phyloP scores from a whole-genome alignment of 177 flowering plant species.

The Vitis hybrid region DNA sequence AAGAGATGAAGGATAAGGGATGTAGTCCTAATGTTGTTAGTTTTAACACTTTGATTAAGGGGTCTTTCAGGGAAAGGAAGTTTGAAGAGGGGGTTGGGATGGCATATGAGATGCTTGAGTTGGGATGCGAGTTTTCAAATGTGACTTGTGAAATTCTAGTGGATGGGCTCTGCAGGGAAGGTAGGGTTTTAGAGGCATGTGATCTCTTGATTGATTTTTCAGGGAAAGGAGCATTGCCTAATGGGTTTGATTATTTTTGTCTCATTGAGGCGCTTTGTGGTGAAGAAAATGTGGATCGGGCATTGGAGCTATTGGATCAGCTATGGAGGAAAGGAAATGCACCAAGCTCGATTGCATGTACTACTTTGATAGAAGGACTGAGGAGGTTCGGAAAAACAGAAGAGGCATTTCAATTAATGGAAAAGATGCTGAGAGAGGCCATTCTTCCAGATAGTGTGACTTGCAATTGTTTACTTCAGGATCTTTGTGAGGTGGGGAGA shows the following conservation, averaged over 20 bases:
- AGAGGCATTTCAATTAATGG: conserved; percentile 45
- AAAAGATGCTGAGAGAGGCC: conserved; percentile 61
- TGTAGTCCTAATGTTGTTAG: conserved; percentile 85
- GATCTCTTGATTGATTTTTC: conserved; percentile 61
- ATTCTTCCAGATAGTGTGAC: conserved; percentile 74
- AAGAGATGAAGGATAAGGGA: conserved; percentile 72
- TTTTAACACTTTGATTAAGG: conserved; percentile 81
- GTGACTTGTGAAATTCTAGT: conserved; percentile 83
- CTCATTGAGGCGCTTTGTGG: conserved; percentile 61
- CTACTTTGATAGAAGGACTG: conserved; percentile 73
- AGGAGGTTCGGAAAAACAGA: conserved; percentile 38
- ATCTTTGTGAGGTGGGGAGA: conserved; percentile 58
- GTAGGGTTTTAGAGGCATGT: conserved; percentile 47
- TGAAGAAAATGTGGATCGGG: conserved; percentile 38
- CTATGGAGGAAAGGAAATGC: conserved; percentile 53
- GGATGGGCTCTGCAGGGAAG: conserved; percentile 68
- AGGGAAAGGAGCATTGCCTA: conserved; percentile 59
- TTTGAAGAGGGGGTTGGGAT: conserved; percentile 67
- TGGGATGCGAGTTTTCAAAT: conserved; percentile 64
- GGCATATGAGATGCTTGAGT: conserved; percentile 86
- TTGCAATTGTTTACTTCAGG: conserved; percentile 65
- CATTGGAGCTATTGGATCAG: conserved; percentile 51
- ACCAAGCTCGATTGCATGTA: conserved; percentile 62
- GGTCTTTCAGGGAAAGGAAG: conserved; percentile 63
- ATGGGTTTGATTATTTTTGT: conserved; percentile 52